These are phyloP conservation scores for Acidomyces sp. DNA, from an alignment of 495 filamentous ascomycete genomes.

Conservation along the genomic window DNA sequence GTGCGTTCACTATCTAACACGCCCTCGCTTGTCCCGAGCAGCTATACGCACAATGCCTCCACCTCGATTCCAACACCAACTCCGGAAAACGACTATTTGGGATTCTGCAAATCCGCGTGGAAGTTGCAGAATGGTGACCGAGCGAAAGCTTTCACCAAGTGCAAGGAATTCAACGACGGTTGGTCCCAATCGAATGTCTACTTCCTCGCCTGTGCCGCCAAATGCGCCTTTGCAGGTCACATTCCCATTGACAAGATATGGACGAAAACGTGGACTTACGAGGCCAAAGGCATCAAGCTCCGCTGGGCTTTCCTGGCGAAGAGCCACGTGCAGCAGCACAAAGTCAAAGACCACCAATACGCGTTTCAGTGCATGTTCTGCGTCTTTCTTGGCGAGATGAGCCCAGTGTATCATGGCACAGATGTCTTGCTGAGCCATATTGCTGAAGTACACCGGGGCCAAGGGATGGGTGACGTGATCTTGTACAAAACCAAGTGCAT, in stretches of 20 bases:
- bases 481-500: slow-evolving; percentile 8
- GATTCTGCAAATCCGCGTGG: slow-evolving; percentile 15
- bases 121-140: slow-evolving; percentile 15
- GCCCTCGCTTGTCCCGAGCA: neutral
- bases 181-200: slow-evolving; percentile 3
- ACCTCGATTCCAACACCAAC: neutral
- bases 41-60: slow-evolving; percentile 1
- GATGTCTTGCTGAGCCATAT: slow-evolving; percentile 14
- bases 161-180: slow-evolving; percentile 10
- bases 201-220: slow-evolving; percentile 8
- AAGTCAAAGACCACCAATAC: slow-evolving; percentile 11
- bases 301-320: slow-evolving; percentile 16
- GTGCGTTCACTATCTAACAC: neutral
- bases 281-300: slow-evolving; percentile 8
- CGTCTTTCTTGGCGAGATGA: slow-evolving; percentile 9
- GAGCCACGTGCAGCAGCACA: slow-evolving; percentile 6
- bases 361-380: slow-evolving; percentile 15
- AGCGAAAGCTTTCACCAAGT: neutral
- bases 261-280: slow-evolving; percentile 1
- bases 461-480: slow-evolving; percentile 6
- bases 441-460: slow-evolving; percentile 4
- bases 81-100: slow-evolving; percentile 15
- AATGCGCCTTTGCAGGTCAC: slow-evolving; percentile 10
- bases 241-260: slow-evolving; percentile 7
- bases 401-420: slow-evolving; percentile 5